A percentile compares a stretch with the other conserved stretches of the same genome.
These are phyloP conservation scores for Solanum microdontum DNA, from an alignment of 257 asterid species.

Conservation along the genomic window DNA sequence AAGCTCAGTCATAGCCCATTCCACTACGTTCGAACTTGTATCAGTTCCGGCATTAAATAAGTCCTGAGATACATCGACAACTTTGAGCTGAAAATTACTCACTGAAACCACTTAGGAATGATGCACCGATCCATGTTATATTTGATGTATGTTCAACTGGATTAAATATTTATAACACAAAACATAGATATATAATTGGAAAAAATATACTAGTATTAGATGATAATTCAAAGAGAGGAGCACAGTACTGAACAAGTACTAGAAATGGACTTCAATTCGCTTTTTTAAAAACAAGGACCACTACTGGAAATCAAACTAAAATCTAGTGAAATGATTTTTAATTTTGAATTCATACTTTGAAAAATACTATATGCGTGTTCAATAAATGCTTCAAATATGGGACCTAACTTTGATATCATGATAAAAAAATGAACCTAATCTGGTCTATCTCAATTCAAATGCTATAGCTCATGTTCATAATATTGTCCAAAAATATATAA, in stretches of 20 bases:
- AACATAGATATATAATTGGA: neutral
- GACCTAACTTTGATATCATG: too few species aligned
- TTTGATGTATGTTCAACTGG: neutral
- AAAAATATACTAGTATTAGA: too few species aligned
- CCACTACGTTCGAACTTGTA: neutral
- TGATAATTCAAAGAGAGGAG: too few species aligned
- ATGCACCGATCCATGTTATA: neutral
- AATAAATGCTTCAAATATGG: too few species aligned
- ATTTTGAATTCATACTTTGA: too few species aligned
- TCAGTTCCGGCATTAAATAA: neutral
- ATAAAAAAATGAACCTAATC: too few species aligned
- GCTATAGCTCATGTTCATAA: too few species aligned
- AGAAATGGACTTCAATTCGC: neutral
- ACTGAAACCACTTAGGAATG: neutral
- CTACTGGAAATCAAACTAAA: neutral
- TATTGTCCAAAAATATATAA: too few species aligned
- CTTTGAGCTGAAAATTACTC: neutral
- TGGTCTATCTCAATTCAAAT: too few species aligned
- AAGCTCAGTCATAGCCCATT: slow-evolving; percentile 6
- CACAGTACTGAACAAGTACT: too few species aligned
- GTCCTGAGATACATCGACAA: neutral
- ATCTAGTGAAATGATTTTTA: too few species aligned
- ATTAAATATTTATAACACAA: neutral
- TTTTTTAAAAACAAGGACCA: too few species aligned
- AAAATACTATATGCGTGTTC: neutral